Percentiles rank a stretch among this genome's conserved stretches.
Evolutionary conservation across 306 rosid species (phyloP).

Genomic region (Senna tora): DNA sequence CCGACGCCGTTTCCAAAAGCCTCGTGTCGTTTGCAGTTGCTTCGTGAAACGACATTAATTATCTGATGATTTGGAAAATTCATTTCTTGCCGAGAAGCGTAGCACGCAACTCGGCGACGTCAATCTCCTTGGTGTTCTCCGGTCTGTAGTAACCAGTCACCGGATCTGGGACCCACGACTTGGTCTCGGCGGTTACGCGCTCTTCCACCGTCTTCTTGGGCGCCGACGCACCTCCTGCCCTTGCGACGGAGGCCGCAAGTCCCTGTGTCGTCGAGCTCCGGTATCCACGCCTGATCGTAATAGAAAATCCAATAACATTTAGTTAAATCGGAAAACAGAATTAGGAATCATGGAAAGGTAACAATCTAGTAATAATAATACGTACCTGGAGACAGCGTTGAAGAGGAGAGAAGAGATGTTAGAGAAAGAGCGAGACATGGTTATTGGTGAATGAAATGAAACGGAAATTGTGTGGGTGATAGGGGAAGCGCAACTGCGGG

Average conservation of each 20-base stretch:
- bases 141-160: slow-evolving; percentile 84
- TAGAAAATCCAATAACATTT: not conserved
- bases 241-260: slow-evolving; percentile 39
- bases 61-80: slow-evolving; percentile 27
- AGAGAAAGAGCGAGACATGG: slow-evolving; percentile 85
- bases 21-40: not conserved
- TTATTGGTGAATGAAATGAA: no score
- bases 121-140: slow-evolving; percentile 65
- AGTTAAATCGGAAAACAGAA: no score
- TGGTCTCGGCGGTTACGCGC: slow-evolving; percentile 46
- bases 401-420: slow-evolving; percentile 58
- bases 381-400: slow-evolving; percentile 57
- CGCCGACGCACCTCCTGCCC: slow-evolving; percentile 41
- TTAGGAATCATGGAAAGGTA: not conserved
- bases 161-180: slow-evolving; percentile 90
- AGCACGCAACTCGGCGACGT: slow-evolving; percentile 79
- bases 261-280: slow-evolving; percentile 49
- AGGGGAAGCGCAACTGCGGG: slow-evolving; percentile 44
- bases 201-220: slow-evolving; percentile 56
- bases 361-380: no score
- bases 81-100: slow-evolving; percentile 55
- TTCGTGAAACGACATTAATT: not conserved
- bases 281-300: slow-evolving; percentile 68
- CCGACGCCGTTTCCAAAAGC: not conserved
- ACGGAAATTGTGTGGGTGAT: not conserved